Percentiles rank a stretch among this genome's conserved stretches.
Evolutionary conservation across 192 early-diverging fungal species (phyloP).

Genomic region (Tieghemiomyces parasiticus): DNA sequence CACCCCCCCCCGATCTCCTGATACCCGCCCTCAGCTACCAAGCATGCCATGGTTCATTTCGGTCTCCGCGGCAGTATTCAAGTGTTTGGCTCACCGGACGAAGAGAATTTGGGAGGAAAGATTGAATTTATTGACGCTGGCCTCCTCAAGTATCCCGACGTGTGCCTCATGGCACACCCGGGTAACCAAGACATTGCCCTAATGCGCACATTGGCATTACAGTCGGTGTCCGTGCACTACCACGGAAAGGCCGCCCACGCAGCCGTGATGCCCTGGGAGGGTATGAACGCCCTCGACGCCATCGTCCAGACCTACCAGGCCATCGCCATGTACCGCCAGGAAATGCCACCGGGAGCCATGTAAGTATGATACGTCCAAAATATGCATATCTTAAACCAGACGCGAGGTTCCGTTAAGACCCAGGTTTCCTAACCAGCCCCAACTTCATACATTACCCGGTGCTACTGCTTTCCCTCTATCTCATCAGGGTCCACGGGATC

Average conservation of each 20-base stretch:
- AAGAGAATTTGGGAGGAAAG: constrained; percentile 59
- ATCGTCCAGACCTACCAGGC: constrained; percentile 42
- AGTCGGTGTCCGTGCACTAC: constrained; percentile 38
- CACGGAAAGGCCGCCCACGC: constrained; percentile 61
- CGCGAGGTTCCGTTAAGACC: no score
- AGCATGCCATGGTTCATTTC: constrained; percentile 22
- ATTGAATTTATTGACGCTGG: constrained; percentile 47
- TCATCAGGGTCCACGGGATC: constrained; percentile 55
- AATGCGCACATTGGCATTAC: constrained; percentile 27
- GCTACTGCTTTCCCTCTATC: no score
- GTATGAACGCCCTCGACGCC: constrained; percentile 71
- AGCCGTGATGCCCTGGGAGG: constrained; percentile 43
- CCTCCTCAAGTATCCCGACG: constrained; percentile 52
- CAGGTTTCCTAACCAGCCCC: no score
- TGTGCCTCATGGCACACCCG: constrained; percentile 74
- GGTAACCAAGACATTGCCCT: constrained; percentile 31
- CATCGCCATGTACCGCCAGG: constrained; percentile 54
- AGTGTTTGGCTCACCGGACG: constrained; percentile 65
- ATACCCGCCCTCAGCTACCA: constrained; percentile 31
- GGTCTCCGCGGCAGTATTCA: constrained; percentile 38
- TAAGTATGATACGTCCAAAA: no score
- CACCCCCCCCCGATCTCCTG: no score
- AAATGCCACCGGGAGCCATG: constrained; percentile 52
- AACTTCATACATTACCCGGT: no score
- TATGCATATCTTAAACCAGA: no score